phyloP scores from a whole-genome alignment of 2,329 filamentous ascomycete genomes.

The Dactylellina haptotyla region DNA sequence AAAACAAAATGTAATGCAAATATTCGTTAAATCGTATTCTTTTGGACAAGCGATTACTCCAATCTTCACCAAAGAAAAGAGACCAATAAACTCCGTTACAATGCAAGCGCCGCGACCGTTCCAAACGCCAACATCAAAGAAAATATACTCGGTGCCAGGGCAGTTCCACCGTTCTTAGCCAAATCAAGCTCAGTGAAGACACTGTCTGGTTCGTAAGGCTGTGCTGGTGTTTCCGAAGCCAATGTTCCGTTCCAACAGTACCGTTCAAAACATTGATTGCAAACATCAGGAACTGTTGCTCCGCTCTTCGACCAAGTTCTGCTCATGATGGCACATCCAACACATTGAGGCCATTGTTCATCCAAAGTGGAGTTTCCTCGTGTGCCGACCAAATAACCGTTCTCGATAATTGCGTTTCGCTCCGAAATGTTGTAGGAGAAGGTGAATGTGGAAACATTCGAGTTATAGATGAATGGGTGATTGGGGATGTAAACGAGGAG shows the following conservation, averaged over 20 bases:
- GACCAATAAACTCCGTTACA: conserved; percentile 15
- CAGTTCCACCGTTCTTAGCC: conserved; percentile 14
- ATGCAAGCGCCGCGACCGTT: conserved; percentile 14
- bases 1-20: background rate
- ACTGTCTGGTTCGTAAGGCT: conserved; percentile 62
- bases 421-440: conserved; percentile 71
- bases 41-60: background rate
- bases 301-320: conserved; percentile 78
- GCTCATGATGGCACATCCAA: conserved; percentile 85
- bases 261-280: conserved; percentile 76
- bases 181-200: conserved; percentile 17
- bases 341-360: conserved; percentile 79
- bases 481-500: conserved; percentile 90
- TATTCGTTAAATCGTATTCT: background rate
- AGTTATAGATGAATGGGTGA: conserved; percentile 77
- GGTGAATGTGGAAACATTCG: conserved; percentile 83
- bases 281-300: conserved; percentile 72
- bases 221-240: conserved; percentile 61
- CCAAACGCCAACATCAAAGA: conserved; percentile 19
- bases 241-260: conserved; percentile 95
- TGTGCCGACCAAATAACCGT: conserved; percentile 85
- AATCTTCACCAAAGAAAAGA: conserved; percentile 1
- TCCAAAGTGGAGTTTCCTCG: conserved; percentile 82
- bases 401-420: conserved; percentile 83
- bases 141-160: conserved; percentile 25